These are phyloP conservation scores for Euphorbia peplus DNA, from an alignment of 345 rosid genomes.

Conservation along the genomic window DNA sequence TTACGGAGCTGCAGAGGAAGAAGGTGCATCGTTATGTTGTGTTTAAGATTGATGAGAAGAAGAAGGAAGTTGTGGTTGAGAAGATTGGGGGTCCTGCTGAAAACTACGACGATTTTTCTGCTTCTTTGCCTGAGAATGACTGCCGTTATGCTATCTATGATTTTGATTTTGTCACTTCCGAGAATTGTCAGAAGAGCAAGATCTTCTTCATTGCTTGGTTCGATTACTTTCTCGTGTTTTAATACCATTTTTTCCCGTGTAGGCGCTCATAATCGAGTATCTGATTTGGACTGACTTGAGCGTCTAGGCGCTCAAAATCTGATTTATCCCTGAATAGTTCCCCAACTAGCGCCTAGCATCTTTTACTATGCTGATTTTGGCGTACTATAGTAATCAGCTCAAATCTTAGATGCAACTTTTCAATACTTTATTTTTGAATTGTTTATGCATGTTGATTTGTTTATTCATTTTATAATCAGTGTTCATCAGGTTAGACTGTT, in stretches of 20 bases:
- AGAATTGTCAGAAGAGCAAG: slow-evolving; percentile 80
- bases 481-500: background rate
- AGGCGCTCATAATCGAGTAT: background rate
- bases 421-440: background rate
- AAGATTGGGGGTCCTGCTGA: slow-evolving; percentile 61
- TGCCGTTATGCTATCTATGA: slow-evolving; percentile 79
- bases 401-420: background rate
- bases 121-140: slow-evolving; percentile 65
- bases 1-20: slow-evolving; percentile 65
- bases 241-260: no score
- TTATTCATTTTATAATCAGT: background rate
- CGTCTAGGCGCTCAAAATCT: no score
- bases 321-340: no score
- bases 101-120: slow-evolving; percentile 64
- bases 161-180: slow-evolving; percentile 65
- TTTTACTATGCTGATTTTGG: no score
- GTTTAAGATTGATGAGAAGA: slow-evolving; percentile 62
- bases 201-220: slow-evolving; percentile 82
- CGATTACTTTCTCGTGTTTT: slow-evolving; percentile 13
- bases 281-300: no score
- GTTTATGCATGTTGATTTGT: background rate
- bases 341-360: no score
- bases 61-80: slow-evolving; percentile 60
- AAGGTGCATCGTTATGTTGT: slow-evolving; percentile 63
- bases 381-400: background rate